Conservation (phyloP, 2,329 filamentous ascomycete species). For the Curvularia sp. region DNA sequence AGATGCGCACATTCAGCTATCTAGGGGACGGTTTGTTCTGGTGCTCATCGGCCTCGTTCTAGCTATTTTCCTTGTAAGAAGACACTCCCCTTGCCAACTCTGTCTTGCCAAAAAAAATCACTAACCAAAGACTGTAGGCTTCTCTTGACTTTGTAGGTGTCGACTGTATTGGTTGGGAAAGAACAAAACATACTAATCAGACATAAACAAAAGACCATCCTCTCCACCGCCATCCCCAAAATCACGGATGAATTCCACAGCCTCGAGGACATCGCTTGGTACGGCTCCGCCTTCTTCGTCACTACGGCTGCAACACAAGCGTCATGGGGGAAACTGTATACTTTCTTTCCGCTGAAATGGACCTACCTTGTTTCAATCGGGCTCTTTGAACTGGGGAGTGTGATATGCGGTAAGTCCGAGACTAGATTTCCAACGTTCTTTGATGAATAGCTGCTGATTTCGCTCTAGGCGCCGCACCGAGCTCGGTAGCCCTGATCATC, state of each 20-base stretch:
- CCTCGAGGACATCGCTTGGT: conserved; percentile 43
- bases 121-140: background rate
- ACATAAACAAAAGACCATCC: conserved; percentile 15
- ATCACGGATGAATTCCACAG: conserved; percentile 44
- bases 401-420: conserved; percentile 3
- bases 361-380: conserved; percentile 15
- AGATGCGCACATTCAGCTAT: conserved; percentile 5
- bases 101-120: background rate
- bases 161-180: too few relatives aligned
- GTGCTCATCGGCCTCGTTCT: conserved; percentile 7
- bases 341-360: conserved; percentile 26
- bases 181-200: background rate
- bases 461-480: conserved; percentile 2
- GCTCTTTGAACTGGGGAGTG: conserved; percentile 10
- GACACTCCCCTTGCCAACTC: background rate
- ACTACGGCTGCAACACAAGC: conserved; percentile 23
- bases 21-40: conserved; percentile 1
- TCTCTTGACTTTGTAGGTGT: conserved; percentile 10
- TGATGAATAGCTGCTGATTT: background rate
- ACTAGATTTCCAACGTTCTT: too few relatives aligned
- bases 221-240: conserved; percentile 40
- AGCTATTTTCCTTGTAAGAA: conserved; percentile 12
- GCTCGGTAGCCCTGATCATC: conserved; percentile 4
- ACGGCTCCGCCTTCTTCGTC: conserved; percentile 41
- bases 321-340: conserved; percentile 22